A percentile compares a stretch with the other conserved stretches of the same genome.
phyloP scores from a whole-genome alignment of 768 basidiomycete genomes.

The Pleurotus platypus region DNA sequence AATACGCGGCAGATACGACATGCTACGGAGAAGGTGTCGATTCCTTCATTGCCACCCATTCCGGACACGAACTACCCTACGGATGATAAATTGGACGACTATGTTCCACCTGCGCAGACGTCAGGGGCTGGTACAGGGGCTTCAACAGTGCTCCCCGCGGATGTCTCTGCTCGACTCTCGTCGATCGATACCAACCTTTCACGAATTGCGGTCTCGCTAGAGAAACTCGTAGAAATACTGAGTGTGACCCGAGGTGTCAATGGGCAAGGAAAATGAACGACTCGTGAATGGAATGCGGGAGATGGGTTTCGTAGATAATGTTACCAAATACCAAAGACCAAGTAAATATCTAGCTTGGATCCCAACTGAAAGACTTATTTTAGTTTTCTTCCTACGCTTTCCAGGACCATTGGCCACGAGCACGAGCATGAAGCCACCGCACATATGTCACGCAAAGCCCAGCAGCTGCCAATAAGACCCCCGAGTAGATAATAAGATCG shows the following conservation, averaged over 20 bases:
- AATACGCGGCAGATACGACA: constrained; percentile 28
- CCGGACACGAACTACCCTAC: constrained; percentile 13
- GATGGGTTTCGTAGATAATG: no score
- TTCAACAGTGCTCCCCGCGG: constrained; percentile 18
- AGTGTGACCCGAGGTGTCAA: not conserved
- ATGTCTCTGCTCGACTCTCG: constrained; percentile 24
- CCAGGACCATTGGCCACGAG: constrained; percentile 37
- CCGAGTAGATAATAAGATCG: constrained; percentile 34
- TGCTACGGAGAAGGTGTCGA: constrained; percentile 27
- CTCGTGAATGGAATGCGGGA: no score
- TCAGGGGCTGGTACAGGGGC: not conserved
- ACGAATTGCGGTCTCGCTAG: constrained; percentile 32
- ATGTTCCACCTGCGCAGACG: constrained; percentile 16
- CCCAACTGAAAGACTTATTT: no score
- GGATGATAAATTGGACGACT: constrained; percentile 33
- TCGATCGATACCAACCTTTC: constrained; percentile 33
- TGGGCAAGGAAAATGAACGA: not conserved
- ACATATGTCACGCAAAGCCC: constrained; percentile 36
- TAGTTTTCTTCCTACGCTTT: constrained; percentile 23
- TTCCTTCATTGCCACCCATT: constrained; percentile 23
- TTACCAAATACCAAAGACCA: no score
- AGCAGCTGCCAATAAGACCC: constrained; percentile 29
- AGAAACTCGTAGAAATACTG: constrained; percentile 25
- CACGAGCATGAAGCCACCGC: constrained; percentile 36
- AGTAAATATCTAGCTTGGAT: no score